phyloP scores from a whole-genome alignment of 495 filamentous ascomycete species.

The Penicillium silybi region DNA sequence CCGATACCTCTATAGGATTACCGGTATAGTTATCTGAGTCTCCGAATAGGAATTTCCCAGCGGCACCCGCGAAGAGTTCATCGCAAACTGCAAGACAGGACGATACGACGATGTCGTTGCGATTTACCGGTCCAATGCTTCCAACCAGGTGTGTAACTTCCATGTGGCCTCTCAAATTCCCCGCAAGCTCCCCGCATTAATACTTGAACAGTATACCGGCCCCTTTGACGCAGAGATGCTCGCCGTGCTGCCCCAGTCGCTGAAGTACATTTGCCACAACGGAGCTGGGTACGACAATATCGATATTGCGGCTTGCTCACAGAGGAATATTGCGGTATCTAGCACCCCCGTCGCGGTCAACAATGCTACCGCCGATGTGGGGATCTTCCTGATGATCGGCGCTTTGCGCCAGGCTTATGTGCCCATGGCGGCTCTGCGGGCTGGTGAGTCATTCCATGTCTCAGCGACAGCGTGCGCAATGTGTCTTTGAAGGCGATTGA shows the following conservation, averaged over 20 bases:
- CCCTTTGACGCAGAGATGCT: constrained; percentile 59
- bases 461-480: background rate
- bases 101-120: constrained; percentile 55
- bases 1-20: background rate
- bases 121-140: constrained; percentile 57
- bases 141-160: constrained; percentile 43
- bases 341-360: constrained; percentile 67
- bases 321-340: constrained; percentile 58
- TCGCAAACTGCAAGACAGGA: constrained; percentile 49
- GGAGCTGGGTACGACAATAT: constrained; percentile 85
- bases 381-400: constrained; percentile 68
- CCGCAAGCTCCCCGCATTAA: background rate
- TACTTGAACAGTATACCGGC: constrained; percentile 49
- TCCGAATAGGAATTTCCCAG: constrained; percentile 50
- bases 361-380: constrained; percentile 66
- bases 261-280: constrained; percentile 81
- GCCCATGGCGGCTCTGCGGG: constrained; percentile 56
- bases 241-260: constrained; percentile 54
- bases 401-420: constrained; percentile 64
- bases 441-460: constrained; percentile 38
- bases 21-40: background rate
- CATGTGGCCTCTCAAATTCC: background rate
- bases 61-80: constrained; percentile 49
- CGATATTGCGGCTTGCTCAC: constrained; percentile 64
- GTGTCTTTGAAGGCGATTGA: background rate